Percentiles rank a stretch among this genome's conserved stretches.
Evolutionary conservation across 176 grass and related monocot genomes (phyloP).

Genomic region (Melocanna baccifera): DNA sequence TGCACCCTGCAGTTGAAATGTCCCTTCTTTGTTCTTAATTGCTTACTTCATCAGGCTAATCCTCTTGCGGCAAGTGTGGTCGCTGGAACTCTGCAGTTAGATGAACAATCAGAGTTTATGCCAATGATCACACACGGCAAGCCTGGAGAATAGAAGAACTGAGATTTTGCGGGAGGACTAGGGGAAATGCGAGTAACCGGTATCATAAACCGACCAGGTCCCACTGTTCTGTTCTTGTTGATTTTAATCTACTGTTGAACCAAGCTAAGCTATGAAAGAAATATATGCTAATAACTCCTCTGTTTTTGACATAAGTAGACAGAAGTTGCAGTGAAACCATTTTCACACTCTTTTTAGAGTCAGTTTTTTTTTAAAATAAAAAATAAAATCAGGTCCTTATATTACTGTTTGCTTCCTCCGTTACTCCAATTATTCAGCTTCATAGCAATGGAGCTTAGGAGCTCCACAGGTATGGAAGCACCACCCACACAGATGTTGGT

Average conservation of each 20-base stretch:
- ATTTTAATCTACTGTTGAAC: background rate
- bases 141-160: background rate
- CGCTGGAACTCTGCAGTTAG: background rate
- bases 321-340: background rate
- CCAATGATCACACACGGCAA: background rate
- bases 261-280: background rate
- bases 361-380: too few species aligned
- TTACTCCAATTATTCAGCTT: background rate
- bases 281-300: background rate
- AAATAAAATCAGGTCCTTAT: background rate
- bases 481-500: background rate
- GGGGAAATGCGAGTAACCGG: background rate
- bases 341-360: background rate
- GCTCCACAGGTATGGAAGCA: background rate
- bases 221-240: background rate
- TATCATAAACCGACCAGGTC: background rate
- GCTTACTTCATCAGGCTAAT: background rate
- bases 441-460: background rate
- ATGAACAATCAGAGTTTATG: background rate
- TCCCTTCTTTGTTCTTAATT: background rate
- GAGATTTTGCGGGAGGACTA: background rate
- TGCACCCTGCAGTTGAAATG: constrained; percentile 2
- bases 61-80: background rate
- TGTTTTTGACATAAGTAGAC: background rate
- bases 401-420: background rate